These are phyloP conservation scores for Quercus agrifolia DNA, from an alignment of 306 rosid genomes.

Conservation along the genomic window DNA sequence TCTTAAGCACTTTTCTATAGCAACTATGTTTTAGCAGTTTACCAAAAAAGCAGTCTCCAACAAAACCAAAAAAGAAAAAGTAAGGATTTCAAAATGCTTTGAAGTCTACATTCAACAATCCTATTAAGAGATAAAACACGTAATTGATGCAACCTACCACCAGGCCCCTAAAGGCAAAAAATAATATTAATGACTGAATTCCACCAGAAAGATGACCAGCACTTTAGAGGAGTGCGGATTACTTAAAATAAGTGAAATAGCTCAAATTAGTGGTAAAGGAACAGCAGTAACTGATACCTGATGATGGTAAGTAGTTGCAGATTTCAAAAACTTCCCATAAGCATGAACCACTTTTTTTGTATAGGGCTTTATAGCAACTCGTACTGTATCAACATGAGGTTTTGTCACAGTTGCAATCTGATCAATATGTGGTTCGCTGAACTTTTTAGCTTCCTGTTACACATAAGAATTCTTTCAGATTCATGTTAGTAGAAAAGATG, in stretches of 20 bases:
- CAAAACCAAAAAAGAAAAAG: neutral
- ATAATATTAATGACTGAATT: neutral
- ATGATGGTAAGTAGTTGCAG: slow-evolving; percentile 73
- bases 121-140: neutral
- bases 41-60: too few species aligned
- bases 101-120: neutral
- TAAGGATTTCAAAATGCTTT: neutral
- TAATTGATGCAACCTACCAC: neutral
- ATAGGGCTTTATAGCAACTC: slow-evolving; percentile 69
- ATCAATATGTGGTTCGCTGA: slow-evolving; percentile 88
- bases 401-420: slow-evolving; percentile 71
- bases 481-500: slow-evolving; percentile 12
- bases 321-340: slow-evolving; percentile 72
- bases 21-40: too few species aligned
- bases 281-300: slow-evolving; percentile 47
- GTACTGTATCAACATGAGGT: slow-evolving; percentile 78
- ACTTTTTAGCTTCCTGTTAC: slow-evolving; percentile 73
- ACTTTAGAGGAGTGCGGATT: neutral
- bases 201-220: neutral
- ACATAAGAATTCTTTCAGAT: slow-evolving; percentile 22
- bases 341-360: slow-evolving; percentile 52
- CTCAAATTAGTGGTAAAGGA: neutral
- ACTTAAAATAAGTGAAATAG: neutral
- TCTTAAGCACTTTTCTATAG: neutral
- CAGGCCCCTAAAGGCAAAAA: neutral